Percentiles rank a stretch among this genome's conserved stretches.
phyloP scores from a whole-genome alignment of 345 rosid genomes.

The Populus simonii region DNA sequence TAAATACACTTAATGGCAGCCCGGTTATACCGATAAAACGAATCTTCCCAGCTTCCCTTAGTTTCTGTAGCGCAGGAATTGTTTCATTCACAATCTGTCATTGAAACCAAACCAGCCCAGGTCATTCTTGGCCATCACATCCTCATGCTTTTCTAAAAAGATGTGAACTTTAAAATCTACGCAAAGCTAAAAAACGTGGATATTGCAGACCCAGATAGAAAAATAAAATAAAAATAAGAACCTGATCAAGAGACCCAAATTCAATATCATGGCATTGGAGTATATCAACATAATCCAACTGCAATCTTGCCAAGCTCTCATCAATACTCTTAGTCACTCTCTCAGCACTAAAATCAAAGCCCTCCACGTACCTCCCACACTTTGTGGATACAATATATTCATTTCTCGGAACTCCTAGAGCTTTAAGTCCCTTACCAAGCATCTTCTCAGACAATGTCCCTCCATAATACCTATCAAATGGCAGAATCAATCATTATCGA shows the following conservation, averaged over 20 bases:
- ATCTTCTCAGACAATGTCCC: slow-evolving; percentile 84
- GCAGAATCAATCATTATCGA: neutral
- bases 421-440: slow-evolving; percentile 84
- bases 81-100: slow-evolving; percentile 82
- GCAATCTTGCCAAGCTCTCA: slow-evolving; percentile 81
- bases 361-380: slow-evolving; percentile 75
- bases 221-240: slow-evolving; percentile 12
- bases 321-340: slow-evolving; percentile 78
- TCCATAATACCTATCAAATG: slow-evolving; percentile 62
- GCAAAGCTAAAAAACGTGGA: neutral
- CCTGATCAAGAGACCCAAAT: slow-evolving; percentile 88
- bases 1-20: slow-evolving; percentile 62
- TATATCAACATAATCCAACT: slow-evolving; percentile 86
- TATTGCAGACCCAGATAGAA: neutral
- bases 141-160: neutral
- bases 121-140: neutral
- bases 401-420: slow-evolving; percentile 64
- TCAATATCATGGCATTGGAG: slow-evolving; percentile 92
- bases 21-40: slow-evolving; percentile 91
- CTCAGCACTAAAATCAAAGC: slow-evolving; percentile 94
- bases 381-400: slow-evolving; percentile 82
- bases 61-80: slow-evolving; percentile 82
- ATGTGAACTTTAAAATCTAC: neutral
- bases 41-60: slow-evolving; percentile 76
- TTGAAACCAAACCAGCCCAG: slow-evolving; percentile 3